A percentile compares a stretch with the other conserved stretches of the same genome.
phyloP scores from a whole-genome alignment of 2,329 filamentous ascomycete species.

The Podosphaera xanthii region DNA sequence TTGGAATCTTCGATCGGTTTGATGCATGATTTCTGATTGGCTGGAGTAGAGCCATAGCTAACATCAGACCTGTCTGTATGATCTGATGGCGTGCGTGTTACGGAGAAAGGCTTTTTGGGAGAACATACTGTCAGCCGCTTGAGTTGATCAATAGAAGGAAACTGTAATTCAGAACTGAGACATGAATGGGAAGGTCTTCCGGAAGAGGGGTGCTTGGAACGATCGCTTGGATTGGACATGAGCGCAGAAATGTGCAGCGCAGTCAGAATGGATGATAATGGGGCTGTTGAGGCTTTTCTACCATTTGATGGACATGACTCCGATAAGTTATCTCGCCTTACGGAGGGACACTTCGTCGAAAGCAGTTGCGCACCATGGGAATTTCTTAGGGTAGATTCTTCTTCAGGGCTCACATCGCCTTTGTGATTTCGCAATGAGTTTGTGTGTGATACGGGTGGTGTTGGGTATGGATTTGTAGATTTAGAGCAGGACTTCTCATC shows the following conservation, averaged over 20 bases:
- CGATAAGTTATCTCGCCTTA: conserved; percentile 21
- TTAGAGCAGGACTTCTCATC: conserved; percentile 9
- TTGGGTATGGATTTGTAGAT: conserved; percentile 26
- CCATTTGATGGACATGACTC: conserved; percentile 21
- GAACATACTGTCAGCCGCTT: conserved; percentile 70
- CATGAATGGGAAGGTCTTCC: conserved; percentile 27
- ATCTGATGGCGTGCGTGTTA: conserved; percentile 54
- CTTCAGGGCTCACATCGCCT: conserved; percentile 19
- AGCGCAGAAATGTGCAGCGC: conserved; percentile 34
- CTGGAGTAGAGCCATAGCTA: conserved; percentile 16
- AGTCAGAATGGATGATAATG: conserved; percentile 42
- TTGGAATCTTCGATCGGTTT: conserved; percentile 11
- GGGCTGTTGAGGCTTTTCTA: conserved; percentile 26
- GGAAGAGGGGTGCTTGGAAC: conserved; percentile 25
- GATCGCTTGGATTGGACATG: conserved; percentile 36
- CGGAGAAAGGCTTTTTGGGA: conserved; percentile 67
- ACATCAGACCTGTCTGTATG: conserved; percentile 27
- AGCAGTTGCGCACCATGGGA: conserved; percentile 3
- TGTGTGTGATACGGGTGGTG: conserved; percentile 30
- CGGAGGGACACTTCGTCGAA: background rate
- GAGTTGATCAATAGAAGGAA: conserved; percentile 43
- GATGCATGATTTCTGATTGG: conserved; percentile 22
- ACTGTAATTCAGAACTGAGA: conserved; percentile 25
- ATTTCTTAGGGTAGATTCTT: conserved; percentile 17
- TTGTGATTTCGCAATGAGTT: conserved; percentile 23